Evolutionary conservation across 1,284 basidiomycete species (phyloP), one percentile per base, ranked within the genome.

Genomic region (Stygiomarasmius scandens): DNA sequence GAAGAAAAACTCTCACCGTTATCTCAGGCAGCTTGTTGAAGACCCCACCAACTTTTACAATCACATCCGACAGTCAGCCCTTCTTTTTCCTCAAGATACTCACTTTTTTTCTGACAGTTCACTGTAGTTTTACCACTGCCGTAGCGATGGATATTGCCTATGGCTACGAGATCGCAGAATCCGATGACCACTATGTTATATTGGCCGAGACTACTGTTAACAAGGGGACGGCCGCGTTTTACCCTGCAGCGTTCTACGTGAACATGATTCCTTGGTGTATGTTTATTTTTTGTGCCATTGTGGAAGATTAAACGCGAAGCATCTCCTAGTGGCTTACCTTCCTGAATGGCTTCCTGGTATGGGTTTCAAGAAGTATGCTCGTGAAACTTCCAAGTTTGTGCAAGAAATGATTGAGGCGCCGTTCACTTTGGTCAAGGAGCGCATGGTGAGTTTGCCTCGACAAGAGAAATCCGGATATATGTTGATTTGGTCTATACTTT

Each of bases 401-500:
- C 19, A 34, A 11, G 49, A 50, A 23, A 50, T 50, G 49, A 50
- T 50, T 20, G 49, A 50, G 24, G 23, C 49, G 10, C 60, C 58
- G 2, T 59, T 59, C 27, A 43, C 49, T 25, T 27, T 59, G 14
- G 58, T 48, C 11, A 59, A 58, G 46, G 32, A 27, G 10, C 46
- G 47, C 36, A 50, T 59, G 36, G 60, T 61, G 29, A 51, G 25
- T 29, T 32, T 16, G 14, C n/a, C n/a, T n/a, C n/a, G n/a, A n/a
- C n/a, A n/a, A n/a, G n/a, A n/a, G n/a, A n/a, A n/a, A n/a, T n/a
- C n/a, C n/a, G n/a, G n/a, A n/a, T n/a, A n/a, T n/a, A n/a, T n/a
- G n/a, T n/a, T n/a, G n/a, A n/a, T n/a, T n/a, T n/a, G n/a, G n/a
- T n/a, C n/a, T 41, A 41, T 9, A 47, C 38, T 44, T 51, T 32